phyloP scores from a whole-genome alignment of 768 basidiomycete species.

The Hydnomerulius pinastri region DNA sequence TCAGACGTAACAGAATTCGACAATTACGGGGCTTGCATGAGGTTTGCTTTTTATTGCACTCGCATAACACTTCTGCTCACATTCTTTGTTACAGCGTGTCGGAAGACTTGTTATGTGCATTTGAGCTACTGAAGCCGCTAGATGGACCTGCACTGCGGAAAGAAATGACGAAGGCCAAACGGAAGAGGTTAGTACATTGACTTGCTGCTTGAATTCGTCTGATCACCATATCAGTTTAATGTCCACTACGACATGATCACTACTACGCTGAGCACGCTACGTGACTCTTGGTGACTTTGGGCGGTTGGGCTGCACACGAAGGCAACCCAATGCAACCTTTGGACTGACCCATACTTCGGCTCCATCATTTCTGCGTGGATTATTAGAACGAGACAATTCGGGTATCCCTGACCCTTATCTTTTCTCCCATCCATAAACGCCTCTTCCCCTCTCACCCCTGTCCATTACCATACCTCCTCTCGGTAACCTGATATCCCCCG shows the following conservation, averaged over 20 bases:
- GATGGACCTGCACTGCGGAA: conserved; percentile 94
- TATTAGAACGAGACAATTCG: conserved; percentile 27
- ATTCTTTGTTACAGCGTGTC: conserved; percentile 64
- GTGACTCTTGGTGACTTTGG: conserved; percentile 2
- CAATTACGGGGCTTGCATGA: conserved; percentile 95
- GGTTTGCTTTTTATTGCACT: conserved; percentile 43
- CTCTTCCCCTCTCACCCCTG: conserved; percentile 23
- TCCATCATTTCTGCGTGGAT: conserved; percentile 22
- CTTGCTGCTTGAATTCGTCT: neutral
- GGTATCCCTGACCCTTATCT: conserved; percentile 27
- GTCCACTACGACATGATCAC: conserved; percentile 33
- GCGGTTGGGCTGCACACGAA: conserved; percentile 3
- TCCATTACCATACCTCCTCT: conserved; percentile 30
- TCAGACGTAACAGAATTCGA: conserved; percentile 70
- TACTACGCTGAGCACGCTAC: neutral
- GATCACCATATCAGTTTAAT: conserved; percentile 27
- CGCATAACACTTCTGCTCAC: conserved; percentile 12
- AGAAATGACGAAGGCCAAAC: conserved; percentile 98
- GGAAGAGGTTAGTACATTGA: conserved; percentile 72
- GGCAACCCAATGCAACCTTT: conserved; percentile 7
- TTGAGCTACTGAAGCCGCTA: conserved; percentile 94
- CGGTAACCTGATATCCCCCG: conserved; percentile 32
- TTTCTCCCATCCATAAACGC: conserved; percentile 16
- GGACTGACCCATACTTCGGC: conserved; percentile 18
- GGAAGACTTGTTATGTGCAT: conserved; percentile 95